Percentiles rank a stretch among this genome's conserved stretches.
Evolutionary conservation across 1,139 yeast genomes (phyloP).

Genomic region (Spencermartinsiella ligniputridi): DNA sequence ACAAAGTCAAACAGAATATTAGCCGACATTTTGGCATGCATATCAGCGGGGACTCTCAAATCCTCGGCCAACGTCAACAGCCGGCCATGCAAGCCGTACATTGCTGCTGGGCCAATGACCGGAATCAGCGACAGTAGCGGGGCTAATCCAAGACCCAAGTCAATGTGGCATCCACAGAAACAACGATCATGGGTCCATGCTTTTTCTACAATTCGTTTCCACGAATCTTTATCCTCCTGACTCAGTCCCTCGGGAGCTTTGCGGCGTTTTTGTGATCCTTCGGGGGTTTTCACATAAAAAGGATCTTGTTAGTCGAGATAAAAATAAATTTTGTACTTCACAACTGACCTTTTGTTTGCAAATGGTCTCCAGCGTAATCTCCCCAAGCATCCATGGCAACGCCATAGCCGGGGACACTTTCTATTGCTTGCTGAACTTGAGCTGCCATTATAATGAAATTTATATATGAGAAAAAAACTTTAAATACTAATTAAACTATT

Average conservation of each 20-base stretch:
- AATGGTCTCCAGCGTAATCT: conserved; percentile 57
- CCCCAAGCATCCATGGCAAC: conserved; percentile 54
- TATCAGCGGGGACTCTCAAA: conserved; percentile 53
- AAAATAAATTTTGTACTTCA: too few species aligned
- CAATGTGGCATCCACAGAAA: conserved; percentile 56
- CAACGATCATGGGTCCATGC: conserved; percentile 90
- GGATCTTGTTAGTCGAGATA: conserved; percentile 46
- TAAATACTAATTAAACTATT: too few species aligned
- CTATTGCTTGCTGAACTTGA: not conserved
- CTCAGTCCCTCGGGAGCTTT: conserved; percentile 56
- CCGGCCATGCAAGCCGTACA: conserved; percentile 74
- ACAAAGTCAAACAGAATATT: conserved; percentile 69
- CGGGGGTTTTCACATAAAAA: conserved; percentile 47
- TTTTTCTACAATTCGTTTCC: conserved; percentile 65
- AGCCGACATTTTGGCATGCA: conserved; percentile 65
- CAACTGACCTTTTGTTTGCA: conserved; percentile 45
- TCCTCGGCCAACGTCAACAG: conserved; percentile 56
- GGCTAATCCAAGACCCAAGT: conserved; percentile 73
- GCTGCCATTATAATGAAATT: not conserved
- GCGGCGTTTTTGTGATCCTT: conserved; percentile 51
- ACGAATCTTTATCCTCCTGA: conserved; percentile 58
- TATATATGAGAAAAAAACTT: too few species aligned
- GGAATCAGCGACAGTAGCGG: conserved; percentile 58
- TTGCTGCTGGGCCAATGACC: conserved; percentile 70
- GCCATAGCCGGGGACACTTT: conserved; percentile 56